Conservation (phyloP, 2,329 filamentous ascomycete genomes). For the Xylaria hypoxylon region DNA sequence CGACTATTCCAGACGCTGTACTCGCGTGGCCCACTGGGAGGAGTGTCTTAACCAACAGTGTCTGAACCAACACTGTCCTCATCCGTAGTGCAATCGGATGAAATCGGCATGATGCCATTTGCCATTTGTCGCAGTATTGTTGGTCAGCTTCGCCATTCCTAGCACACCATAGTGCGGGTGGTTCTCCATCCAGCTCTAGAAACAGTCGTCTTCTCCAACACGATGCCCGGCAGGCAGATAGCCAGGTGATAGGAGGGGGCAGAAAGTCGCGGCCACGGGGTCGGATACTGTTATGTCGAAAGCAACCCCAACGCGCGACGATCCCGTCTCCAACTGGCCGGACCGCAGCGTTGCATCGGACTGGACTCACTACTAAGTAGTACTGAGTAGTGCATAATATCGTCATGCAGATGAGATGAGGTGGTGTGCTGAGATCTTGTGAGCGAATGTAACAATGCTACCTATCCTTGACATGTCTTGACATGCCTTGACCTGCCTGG, state of each 20-base stretch:
- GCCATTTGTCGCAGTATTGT: constrained; percentile 9
- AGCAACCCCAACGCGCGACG: constrained; percentile 26
- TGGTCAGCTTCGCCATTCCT: constrained; percentile 16
- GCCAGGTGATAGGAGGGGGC: constrained; percentile 20
- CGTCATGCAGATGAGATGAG: constrained; percentile 23
- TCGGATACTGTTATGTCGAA: constrained; percentile 15
- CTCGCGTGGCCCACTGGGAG: constrained; percentile 14
- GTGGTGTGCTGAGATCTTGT: constrained; percentile 17
- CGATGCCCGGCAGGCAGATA: neutral
- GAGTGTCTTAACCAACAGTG: neutral
- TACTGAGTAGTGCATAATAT: too few species aligned
- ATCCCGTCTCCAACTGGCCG: constrained; percentile 17
- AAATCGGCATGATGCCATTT: constrained; percentile 3
- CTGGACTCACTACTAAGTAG: constrained; percentile 4
- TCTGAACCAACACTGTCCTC: neutral
- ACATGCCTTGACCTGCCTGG: too few species aligned
- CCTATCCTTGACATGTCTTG: too few species aligned
- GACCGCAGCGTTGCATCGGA: constrained; percentile 27
- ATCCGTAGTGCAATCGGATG: constrained; percentile 4
- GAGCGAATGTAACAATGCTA: constrained; percentile 19
- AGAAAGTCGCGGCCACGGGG: constrained; percentile 24
- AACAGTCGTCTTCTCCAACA: constrained; percentile 2
- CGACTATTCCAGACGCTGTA: neutral
- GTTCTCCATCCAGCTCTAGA: constrained; percentile 7
- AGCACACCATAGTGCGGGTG: too few species aligned